Evolutionary conservation across 2,329 filamentous ascomycete species (phyloP), one percentile per base, ranked within the genome.

Genomic region (Aaosphaeria pasadenensis): DNA sequence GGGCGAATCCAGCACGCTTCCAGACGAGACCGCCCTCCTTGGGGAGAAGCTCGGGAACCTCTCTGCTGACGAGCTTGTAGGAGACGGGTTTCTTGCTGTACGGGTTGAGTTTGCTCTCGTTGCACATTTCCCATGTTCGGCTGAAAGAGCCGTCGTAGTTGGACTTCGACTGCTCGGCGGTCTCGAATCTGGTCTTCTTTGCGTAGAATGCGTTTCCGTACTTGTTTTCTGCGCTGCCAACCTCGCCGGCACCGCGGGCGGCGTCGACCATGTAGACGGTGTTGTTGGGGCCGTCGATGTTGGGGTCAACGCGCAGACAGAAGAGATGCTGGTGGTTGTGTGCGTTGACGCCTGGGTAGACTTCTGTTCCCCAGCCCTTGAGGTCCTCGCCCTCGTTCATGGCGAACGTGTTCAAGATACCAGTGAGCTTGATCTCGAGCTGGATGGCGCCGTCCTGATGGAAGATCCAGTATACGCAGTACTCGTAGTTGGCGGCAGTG

Each of bases 271-370:
- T 83, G 76, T 90, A 92, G 50, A 96, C 79, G 0, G 90, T 91
- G 69, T 96, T 96, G 54, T 85, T 80, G 1, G 86, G 82, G 0
- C 91, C 91, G 64, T 96, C 91, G 47, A 96, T 82, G 63, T 92
- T 94, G 31, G 91, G 83, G 66, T 96, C 88, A 39, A 96, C 77
- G 39, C 91, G 88, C 39, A 96, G 76, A 66, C 90, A 96, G 81
- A 96, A 96, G 31, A 96, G 80, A 70, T 96, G 91, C 71, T 96
- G 91, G 71, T 96, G 91, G 74, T 96, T 96, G 74, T 96, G 91
- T 0, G 91, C 91, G 63, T 96, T 95, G 63, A 96, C 90, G 38
- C 89, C 86, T 0, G 89, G 88, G 63, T 92, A 94, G 6, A 96
- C 91, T 69, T 95, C 86, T 0, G 91, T 95, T 48, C 91, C 91